phyloP scores from a whole-genome alignment of 805 yeast species.

The Lipomyces yamadae region DNA sequence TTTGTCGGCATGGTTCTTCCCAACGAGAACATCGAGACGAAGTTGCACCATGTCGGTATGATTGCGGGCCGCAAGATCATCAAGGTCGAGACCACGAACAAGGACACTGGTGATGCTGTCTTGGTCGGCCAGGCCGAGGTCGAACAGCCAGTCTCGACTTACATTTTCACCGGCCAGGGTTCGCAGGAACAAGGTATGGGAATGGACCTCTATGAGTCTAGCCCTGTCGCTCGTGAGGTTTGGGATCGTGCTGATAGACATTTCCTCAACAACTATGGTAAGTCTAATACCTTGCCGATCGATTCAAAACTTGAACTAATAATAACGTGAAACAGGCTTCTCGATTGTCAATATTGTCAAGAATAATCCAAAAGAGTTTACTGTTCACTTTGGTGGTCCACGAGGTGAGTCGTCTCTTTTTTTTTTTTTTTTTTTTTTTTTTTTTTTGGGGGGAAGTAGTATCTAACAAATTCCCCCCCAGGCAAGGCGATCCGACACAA shows the following conservation, averaged over 20 bases:
- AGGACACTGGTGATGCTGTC: conserved; percentile 76
- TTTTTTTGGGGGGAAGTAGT: no score
- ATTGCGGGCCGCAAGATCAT: conserved; percentile 97
- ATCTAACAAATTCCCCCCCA: neutral
- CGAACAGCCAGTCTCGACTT: conserved; percentile 96
- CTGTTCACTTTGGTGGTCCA: conserved; percentile 97
- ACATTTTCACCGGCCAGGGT: conserved; percentile 99
- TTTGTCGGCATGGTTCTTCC: conserved; percentile 98
- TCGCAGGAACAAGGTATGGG: conserved; percentile 99
- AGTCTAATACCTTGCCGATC: neutral
- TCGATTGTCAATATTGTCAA: conserved; percentile 93
- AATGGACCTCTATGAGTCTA: conserved; percentile 92
- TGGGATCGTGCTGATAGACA: conserved; percentile 98
- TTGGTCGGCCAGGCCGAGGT: conserved; percentile 96
- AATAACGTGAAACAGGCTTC: conserved; percentile 61
- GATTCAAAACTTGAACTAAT: neutral
- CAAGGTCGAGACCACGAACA: conserved; percentile 85
- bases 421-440: neutral
- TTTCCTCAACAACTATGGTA: conserved; percentile 77
- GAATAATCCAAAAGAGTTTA: conserved; percentile 93
- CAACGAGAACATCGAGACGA: conserved; percentile 83
- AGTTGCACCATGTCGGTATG: conserved; percentile 96
- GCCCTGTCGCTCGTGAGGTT: conserved; percentile 89
- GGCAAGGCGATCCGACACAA: conserved; percentile 85
- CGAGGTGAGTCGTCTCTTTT: conserved; percentile 58